Base-by-base conservation (phyloP, 257 asterid species). In the Linderniella brevidens region DNA sequence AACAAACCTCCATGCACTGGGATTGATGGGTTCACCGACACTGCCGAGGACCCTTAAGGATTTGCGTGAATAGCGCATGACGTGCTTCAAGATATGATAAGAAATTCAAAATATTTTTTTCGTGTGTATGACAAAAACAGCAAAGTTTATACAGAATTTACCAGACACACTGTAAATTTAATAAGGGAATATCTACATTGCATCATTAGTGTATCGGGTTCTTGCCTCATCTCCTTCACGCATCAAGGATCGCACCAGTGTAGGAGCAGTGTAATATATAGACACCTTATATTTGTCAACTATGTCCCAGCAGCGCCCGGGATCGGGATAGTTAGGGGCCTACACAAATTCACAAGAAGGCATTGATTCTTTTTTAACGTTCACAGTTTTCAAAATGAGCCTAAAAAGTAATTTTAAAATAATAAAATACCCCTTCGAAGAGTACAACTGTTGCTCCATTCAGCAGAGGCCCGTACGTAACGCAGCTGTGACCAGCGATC, bases 401-500 rank as follows among this genome's bases (percentile, higher is more conserved):
- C n/a, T n/a, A n/a, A n/a, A n/a, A n/a, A n/a, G n/a, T n/a, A n/a
- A n/a, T n/a, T n/a, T n/a, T n/a, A n/a, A 41, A 5, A 41, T 41
- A 6, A 11, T 5, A 41, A 41, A 51, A 52, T 83, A 88, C 98
- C 98, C 98, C 98, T 88, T 88, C 98, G 63, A 64, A 88, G 64
- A 88, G 76, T 42, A 88, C 68, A 50, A 68, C 70, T 29, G 82
- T 68, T 51, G 95, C 94, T 65, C 90, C 98, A 67, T 88, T 88
- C 55, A 88, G 76, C 60, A 88, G 57, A 59, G 98, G 98, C 57
- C 98, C 98, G 66, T 88, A 88, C 29, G 98, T 84, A 68, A 88
- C 94, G 60, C 84, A 88, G 73, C 98, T 88, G 68, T 88, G 98
- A 53, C 98, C 98, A 61, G 98, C 80, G 54, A 88, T 84, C 98